These are phyloP conservation scores for Wallacemonas collosoma DNA, from an alignment of 208 protist species.

Conservation along the genomic window DNA sequence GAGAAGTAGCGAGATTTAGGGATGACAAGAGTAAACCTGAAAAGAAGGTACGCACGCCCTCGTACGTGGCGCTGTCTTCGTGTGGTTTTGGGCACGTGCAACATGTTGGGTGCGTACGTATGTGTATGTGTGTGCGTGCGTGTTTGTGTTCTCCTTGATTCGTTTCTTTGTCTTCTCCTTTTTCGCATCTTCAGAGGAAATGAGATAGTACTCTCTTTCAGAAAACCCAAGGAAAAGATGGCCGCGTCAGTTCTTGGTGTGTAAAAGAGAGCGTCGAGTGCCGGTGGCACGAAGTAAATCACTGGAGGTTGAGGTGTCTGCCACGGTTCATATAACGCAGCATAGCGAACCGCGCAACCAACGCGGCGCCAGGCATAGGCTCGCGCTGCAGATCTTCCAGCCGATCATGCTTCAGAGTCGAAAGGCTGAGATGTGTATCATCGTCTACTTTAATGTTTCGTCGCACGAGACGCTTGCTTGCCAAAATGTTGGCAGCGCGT, in stretches of 20 bases:
- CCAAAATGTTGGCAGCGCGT: constrained; percentile 26
- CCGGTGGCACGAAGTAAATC: no score
- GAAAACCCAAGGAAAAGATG: no score
- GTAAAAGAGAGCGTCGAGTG: no score
- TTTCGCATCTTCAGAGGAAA: no score
- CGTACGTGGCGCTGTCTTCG: no score
- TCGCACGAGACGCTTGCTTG: constrained; percentile 33
- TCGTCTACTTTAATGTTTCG: constrained; percentile 14
- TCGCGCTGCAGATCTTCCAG: constrained; percentile 9
- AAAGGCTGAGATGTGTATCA: background rate
- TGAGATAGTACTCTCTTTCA: no score
- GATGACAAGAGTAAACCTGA: no score
- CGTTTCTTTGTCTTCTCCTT: background rate
- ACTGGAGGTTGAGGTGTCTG: no score
- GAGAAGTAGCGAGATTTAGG: no score
- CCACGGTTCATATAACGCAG: constrained; percentile 12
- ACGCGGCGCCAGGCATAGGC: background rate
- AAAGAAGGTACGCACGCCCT: no score
- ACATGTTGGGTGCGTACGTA: background rate
- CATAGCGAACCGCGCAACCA: constrained; percentile 5
- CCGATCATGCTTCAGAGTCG: constrained; percentile 10
- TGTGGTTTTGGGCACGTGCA: background rate
- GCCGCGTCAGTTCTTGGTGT: no score
- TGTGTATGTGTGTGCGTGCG: background rate
- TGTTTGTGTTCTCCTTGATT: background rate